A percentile compares a stretch with the other conserved stretches of the same genome.
Conservation (phyloP, 768 basidiomycete genomes). For the Mycena alexandri region DNA sequence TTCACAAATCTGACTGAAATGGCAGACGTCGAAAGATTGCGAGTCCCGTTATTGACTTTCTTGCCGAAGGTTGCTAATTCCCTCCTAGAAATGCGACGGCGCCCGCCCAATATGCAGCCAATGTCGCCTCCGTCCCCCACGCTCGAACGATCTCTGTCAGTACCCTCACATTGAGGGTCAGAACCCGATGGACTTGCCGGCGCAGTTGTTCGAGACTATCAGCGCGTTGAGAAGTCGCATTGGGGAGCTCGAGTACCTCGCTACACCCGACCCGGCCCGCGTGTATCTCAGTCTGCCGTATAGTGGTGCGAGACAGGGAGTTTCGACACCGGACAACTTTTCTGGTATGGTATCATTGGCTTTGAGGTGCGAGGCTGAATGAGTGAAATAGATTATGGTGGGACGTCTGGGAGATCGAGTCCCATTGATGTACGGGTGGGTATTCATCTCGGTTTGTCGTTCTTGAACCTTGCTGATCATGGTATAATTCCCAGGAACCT, state of each 20-base stretch:
- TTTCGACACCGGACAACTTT: not conserved
- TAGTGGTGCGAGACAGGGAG: not conserved
- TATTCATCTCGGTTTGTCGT: no score
- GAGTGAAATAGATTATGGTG: conserved; percentile 3
- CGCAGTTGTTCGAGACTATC: conserved; percentile 30
- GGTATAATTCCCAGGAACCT: conserved; percentile 5
- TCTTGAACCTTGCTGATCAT: not conserved
- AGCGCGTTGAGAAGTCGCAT: not conserved
- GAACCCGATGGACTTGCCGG: not conserved
- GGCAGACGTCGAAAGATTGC: no score
- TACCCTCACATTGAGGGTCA: conserved; percentile 3
- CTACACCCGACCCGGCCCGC: not conserved
- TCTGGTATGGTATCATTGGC: not conserved
- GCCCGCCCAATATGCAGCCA: conserved; percentile 22
- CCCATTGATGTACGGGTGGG: not conserved
- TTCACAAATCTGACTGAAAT: no score
- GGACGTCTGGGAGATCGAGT: not conserved
- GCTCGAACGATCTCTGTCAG: conserved; percentile 23
- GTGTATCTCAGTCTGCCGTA: conserved; percentile 19
- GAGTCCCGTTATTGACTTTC: no score
- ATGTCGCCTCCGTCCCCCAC: conserved; percentile 23
- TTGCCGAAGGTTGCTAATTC: not conserved
- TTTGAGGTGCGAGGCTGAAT: no score
- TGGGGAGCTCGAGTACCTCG: conserved; percentile 18
- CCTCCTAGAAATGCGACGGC: conserved; percentile 28